A percentile compares a stretch with the other conserved stretches of the same genome.
These are phyloP conservation scores for Diaporthe batatas DNA, from an alignment of 2,329 filamentous ascomycete species.

Conservation along the genomic window DNA sequence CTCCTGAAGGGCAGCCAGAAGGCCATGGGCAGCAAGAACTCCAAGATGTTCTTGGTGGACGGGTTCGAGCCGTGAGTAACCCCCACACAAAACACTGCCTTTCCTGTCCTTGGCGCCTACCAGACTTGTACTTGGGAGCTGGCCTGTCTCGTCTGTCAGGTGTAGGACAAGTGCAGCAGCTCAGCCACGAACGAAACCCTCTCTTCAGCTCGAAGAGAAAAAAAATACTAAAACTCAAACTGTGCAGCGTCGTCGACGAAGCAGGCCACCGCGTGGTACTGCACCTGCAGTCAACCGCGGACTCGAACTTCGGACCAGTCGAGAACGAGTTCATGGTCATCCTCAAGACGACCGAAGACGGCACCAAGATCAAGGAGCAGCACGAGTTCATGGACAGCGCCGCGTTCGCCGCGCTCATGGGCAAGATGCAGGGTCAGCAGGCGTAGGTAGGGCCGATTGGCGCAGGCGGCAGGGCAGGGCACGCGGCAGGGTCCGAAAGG, in stretches of 20 bases:
- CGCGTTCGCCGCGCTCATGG: not conserved
- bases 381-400: constrained; percentile 3
- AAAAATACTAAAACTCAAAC: not conserved
- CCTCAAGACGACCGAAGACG: not conserved
- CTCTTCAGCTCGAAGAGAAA: too few relatives aligned
- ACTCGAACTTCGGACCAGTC: not conserved
- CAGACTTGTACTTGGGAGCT: too few relatives aligned
- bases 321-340: not conserved
- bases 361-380: not conserved
- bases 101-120: too few relatives aligned
- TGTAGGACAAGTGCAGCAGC: too few relatives aligned
- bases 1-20: not conserved
- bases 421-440: not conserved
- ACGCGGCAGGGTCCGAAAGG: not conserved
- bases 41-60: not conserved
- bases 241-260: not conserved
- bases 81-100: not conserved
- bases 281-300: not conserved
- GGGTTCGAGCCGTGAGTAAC: not conserved
- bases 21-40: not conserved
- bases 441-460: not conserved
- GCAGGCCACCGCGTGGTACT: not conserved
- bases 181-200: too few relatives aligned
- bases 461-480: not conserved
- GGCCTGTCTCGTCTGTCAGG: too few relatives aligned